Conservation (phyloP, 192 early-diverging fungal species). For the Linnemannia elongata region DNA sequence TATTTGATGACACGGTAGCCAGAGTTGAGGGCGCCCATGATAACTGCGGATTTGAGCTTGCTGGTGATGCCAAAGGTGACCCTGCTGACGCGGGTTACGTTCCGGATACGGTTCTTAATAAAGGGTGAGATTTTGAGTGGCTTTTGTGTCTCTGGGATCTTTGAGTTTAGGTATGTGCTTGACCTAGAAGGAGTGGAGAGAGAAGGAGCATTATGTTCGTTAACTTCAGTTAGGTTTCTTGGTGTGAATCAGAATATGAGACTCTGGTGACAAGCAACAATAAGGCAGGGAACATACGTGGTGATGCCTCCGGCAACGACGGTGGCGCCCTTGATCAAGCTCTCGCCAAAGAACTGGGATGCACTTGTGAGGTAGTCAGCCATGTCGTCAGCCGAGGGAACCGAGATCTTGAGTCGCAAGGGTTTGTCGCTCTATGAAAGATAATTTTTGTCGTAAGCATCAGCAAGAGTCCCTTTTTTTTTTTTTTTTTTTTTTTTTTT, state of each 20-base stretch:
- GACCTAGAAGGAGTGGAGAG: constrained; percentile 12
- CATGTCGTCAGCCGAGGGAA: constrained; percentile 49
- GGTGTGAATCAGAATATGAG: background rate
- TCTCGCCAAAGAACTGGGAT: constrained; percentile 47
- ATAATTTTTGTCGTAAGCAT: background rate
- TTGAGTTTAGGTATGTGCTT: constrained; percentile 38
- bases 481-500: background rate
- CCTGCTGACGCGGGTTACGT: constrained; percentile 32
- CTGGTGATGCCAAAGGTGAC: constrained; percentile 29
- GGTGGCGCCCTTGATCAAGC: constrained; percentile 44
- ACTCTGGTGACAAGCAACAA: background rate
- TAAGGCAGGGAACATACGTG: constrained; percentile 2
- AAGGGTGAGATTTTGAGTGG: constrained; percentile 48
- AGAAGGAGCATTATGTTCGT: background rate
- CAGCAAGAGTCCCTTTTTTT: background rate
- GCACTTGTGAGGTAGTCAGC: constrained; percentile 46
- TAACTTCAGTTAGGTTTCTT: background rate
- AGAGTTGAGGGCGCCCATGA: constrained; percentile 21
- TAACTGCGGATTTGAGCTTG: constrained; percentile 28
- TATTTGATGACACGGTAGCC: constrained; percentile 41
- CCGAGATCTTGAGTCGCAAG: constrained; percentile 39
- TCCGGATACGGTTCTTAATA: constrained; percentile 51
- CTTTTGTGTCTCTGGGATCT: constrained; percentile 44
- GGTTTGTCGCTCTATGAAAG: constrained; percentile 16
- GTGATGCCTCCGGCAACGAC: constrained; percentile 46